Base-by-base conservation (phyloP, 2,329 filamentous ascomycete species). In the Hypoxylon sp. region DNA sequence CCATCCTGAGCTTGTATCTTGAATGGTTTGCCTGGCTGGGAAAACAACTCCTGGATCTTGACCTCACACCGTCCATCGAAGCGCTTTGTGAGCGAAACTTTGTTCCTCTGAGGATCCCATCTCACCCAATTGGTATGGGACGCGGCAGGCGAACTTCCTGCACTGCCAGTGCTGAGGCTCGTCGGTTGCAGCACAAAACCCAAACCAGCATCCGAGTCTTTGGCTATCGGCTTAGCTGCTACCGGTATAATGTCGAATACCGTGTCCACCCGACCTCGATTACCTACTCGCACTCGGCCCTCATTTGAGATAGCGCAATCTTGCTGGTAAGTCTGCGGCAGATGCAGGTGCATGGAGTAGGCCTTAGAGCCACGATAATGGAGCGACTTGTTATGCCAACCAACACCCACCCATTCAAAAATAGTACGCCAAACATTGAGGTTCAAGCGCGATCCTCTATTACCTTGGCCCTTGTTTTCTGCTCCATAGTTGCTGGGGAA, bases 1-100 rank as follows among this genome's bases (percentile, higher is more conserved):
- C 33, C 57, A 7, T 59, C 20, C 11, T 22, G 44, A 5, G 24
- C 57, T 26, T 65, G 53, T 24, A 67, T 61, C 22, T 46, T 24
- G 14, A 67, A 67, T 0, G 61, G 61, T 9, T 65, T 62, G 11
- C 24, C 50, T n/a, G 61, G 32, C 8, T 59, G 49, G 2, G 14
- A 2, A 18, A 62, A 56, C 3, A 65, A 22, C 11, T 42, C 44
- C 4, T 48, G 56, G 3, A 65, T 44, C 36, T 56, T 67, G 36
- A 67, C 65, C 36, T 67, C 65, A 22, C 65, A 67, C n/a, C 30
- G 61, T 12, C 7, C 28, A 20, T 67, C 57, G 9, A 67, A 59
- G 20, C 22, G 53, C 7, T 38, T 38, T 18, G 53, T 32, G 12
- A 36, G 18, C 0, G 65, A 65, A 6, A 68, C 38, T 11, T n/a